phyloP scores from a whole-genome alignment of 2,329 filamentous ascomycete genomes.

The Xylariaceae sp. region DNA sequence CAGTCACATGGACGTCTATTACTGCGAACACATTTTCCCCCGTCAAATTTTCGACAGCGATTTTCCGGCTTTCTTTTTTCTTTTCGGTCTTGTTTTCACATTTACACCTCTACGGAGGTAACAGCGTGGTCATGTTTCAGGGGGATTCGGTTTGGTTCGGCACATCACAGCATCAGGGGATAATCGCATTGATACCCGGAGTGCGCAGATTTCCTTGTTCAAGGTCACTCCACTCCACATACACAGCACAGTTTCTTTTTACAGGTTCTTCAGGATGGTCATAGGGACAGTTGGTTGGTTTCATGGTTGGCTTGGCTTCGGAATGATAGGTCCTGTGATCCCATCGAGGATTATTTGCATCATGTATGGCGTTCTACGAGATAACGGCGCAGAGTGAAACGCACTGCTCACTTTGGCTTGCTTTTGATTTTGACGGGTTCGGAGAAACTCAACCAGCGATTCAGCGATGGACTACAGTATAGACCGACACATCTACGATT shows the following conservation, averaged over 20 bases:
- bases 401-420: too few species aligned
- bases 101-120: not conserved
- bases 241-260: constrained; percentile 16
- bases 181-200: constrained; percentile 35
- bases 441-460: not conserved
- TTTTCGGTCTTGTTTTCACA: not conserved
- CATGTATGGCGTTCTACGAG: constrained; percentile 26
- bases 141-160: constrained; percentile 16
- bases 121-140: constrained; percentile 17
- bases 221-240: constrained; percentile 32
- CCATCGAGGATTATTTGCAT: constrained; percentile 28
- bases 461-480: not conserved
- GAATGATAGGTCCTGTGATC: constrained; percentile 15
- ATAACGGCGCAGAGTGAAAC: too few species aligned
- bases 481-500: too few species aligned
- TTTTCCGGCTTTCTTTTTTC: not conserved
- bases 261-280: constrained; percentile 15
- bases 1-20: not conserved
- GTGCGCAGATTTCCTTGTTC: constrained; percentile 25
- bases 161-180: constrained; percentile 31
- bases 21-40: not conserved
- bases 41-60: not conserved
- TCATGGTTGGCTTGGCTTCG: constrained; percentile 15
- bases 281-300: constrained; percentile 10
- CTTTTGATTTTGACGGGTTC: too few species aligned